These are phyloP conservation scores for Kwoniella dendrophila DNA, from an alignment of 768 basidiomycete genomes.

Conservation along the genomic window DNA sequence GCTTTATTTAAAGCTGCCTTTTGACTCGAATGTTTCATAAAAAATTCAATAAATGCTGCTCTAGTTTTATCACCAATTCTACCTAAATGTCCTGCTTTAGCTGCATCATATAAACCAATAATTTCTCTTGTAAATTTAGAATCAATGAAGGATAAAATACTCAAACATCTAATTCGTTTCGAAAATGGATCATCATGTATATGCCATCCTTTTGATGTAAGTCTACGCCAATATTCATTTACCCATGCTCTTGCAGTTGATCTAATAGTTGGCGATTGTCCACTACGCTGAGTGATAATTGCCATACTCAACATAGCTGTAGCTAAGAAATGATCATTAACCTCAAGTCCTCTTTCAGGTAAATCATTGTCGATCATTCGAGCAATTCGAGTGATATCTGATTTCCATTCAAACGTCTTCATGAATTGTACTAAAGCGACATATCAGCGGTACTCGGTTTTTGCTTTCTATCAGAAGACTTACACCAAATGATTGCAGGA, in stretches of 20 bases:
- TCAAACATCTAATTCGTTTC: constrained; percentile 10
- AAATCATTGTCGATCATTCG: constrained; percentile 23
- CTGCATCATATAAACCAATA: constrained; percentile 11
- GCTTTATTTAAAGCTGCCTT: constrained; percentile 7
- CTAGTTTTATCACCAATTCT: constrained; percentile 6
- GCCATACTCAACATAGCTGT: constrained; percentile 10
- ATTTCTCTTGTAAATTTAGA: constrained; percentile 12
- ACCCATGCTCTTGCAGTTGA: constrained; percentile 12
- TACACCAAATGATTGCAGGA: constrained; percentile 20
- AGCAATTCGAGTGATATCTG: constrained; percentile 15
- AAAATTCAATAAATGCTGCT: constrained; percentile 23
- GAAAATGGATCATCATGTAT: constrained; percentile 10
- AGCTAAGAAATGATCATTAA: constrained; percentile 14
- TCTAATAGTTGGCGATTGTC: background rate
- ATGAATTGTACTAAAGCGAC: constrained; percentile 17
- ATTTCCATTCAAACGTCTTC: constrained; percentile 15
- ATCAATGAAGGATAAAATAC: constrained; percentile 7
- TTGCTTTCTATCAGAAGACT: background rate
- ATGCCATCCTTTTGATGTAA: constrained; percentile 6
- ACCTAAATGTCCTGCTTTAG: constrained; percentile 18
- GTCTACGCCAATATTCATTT: constrained; percentile 22
- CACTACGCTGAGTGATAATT: background rate
- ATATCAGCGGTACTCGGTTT: constrained; percentile 1
- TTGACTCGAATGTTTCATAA: background rate
- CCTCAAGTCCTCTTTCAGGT: constrained; percentile 12